Conservation (phyloP, 495 filamentous ascomycete genomes). For the Penicillium roqueforti region DNA sequence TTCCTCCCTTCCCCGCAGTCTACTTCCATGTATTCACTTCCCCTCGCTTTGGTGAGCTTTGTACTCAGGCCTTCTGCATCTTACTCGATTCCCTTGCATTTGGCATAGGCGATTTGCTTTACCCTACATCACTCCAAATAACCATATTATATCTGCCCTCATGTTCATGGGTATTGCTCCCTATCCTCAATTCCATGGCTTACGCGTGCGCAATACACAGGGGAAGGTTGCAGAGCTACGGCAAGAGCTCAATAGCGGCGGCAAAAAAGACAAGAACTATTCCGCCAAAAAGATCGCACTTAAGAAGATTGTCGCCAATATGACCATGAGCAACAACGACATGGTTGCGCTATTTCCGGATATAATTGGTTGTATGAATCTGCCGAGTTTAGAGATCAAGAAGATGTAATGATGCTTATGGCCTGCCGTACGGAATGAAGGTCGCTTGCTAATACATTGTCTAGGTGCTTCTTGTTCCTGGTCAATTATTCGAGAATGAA, state of each 20-base stretch:
- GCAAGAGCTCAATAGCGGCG: conserved; percentile 84
- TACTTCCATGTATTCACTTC: neutral
- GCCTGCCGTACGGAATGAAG: neutral
- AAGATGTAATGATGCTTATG: conserved; percentile 67
- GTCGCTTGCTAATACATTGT: conserved; percentile 19
- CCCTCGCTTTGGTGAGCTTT: conserved; percentile 3
- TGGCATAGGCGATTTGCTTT: conserved; percentile 2
- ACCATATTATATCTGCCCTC: conserved; percentile 2
- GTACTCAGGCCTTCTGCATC: conserved; percentile 1
- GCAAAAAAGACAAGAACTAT: conserved; percentile 98
- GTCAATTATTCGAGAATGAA: conserved; percentile 97
- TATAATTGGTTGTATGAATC: conserved; percentile 89
- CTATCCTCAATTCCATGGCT: conserved; percentile 31
- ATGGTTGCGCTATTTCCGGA: conserved; percentile 98
- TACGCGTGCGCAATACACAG: conserved; percentile 54
- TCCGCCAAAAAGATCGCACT: conserved; percentile 96
- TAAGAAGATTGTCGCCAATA: conserved; percentile 99
- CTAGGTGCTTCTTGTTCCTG: conserved; percentile 93
- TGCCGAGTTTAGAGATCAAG: conserved; percentile 95
- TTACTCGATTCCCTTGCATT: conserved; percentile 6
- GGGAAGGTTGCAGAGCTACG: conserved; percentile 98
- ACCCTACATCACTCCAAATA: neutral
- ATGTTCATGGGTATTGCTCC: conserved; percentile 35
- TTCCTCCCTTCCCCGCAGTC: conserved; percentile 21
- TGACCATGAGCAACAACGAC: conserved; percentile 99